phyloP scores from a whole-genome alignment of 805 yeast genomes.

The Suhomyces pyralidae region DNA sequence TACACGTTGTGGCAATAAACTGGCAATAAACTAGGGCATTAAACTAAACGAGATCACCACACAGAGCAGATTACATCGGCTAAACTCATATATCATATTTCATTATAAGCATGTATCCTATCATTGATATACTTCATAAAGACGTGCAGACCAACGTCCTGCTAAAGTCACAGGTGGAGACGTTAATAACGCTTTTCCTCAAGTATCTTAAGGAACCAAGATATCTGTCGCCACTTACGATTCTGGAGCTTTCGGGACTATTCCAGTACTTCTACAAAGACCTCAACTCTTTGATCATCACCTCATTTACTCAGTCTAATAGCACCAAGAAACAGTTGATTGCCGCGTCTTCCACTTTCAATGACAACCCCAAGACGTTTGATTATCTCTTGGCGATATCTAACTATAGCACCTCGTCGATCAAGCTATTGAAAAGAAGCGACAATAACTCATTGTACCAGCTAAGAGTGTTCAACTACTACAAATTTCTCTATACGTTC shows the following conservation, averaged over 20 bases:
- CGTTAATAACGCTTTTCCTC: constrained; percentile 26
- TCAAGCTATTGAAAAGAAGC: constrained; percentile 33
- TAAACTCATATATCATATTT: background rate
- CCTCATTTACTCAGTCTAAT: constrained; percentile 37
- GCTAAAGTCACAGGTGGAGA: constrained; percentile 26
- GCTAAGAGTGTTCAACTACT: constrained; percentile 39
- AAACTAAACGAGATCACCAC: background rate
- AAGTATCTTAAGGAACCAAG: constrained; percentile 42
- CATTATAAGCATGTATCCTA: background rate
- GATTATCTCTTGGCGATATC: constrained; percentile 44
- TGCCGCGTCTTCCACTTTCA: constrained; percentile 26
- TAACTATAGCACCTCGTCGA: constrained; percentile 34
- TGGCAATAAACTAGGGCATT: background rate
- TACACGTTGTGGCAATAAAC: background rate
- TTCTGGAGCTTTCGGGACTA: constrained; percentile 31
- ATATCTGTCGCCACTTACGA: constrained; percentile 38
- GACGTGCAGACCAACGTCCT: constrained; percentile 20
- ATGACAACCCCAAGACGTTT: constrained; percentile 26
- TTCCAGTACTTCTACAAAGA: constrained; percentile 38
- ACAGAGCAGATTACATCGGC: too few relatives aligned
- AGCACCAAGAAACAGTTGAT: constrained; percentile 38
- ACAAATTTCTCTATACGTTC: constrained; percentile 34
- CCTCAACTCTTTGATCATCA: constrained; percentile 30
- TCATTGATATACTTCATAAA: constrained; percentile 12
- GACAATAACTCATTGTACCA: constrained; percentile 38